Percentiles rank a stretch among this genome's conserved stretches.
Evolutionary conservation across 2,329 filamentous ascomycete species (phyloP).

Genomic region (Gliomastix tumulicola): DNA sequence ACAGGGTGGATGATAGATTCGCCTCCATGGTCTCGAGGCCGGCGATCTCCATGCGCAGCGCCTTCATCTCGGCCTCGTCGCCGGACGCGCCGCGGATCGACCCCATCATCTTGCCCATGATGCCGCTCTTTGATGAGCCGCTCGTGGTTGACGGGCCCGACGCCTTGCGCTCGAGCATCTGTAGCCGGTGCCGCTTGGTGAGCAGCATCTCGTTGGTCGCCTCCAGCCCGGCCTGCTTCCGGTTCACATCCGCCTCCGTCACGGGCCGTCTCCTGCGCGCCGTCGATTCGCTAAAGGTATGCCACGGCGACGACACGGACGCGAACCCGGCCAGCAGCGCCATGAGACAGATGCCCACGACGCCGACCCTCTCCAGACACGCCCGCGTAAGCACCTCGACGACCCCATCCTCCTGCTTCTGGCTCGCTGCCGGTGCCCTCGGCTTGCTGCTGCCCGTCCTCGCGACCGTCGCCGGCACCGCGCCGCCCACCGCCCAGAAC

Average conservation of each 20-base stretch:
- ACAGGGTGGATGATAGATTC: conserved; percentile 59
- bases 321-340: conserved; percentile 83
- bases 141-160: conserved; percentile 26
- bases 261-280: conserved; percentile 45
- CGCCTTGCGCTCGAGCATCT: conserved; percentile 59
- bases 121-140: conserved; percentile 32
- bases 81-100: conserved; percentile 59
- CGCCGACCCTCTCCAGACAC: conserved; percentile 64
- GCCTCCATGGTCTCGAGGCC: conserved; percentile 76
- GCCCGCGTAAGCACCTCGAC: conserved; percentile 37
- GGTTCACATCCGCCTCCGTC: conserved; percentile 65
- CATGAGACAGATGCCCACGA: conserved; percentile 83
- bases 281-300: conserved; percentile 62
- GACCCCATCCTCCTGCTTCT: conserved; percentile 15
- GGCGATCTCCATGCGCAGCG: conserved; percentile 66
- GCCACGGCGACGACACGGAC: conserved; percentile 82
- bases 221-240: conserved; percentile 73
- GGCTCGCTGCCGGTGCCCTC: too few species aligned
- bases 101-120: conserved; percentile 69
- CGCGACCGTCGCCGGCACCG: conserved; percentile 37
- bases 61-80: conserved; percentile 51
- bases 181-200: conserved; percentile 66
- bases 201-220: conserved; percentile 74
- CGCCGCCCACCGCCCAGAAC: conserved; percentile 71
- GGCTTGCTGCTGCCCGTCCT: conserved; percentile 8